Evolutionary conservation across 2,329 filamentous ascomycete species (phyloP).

Genomic region (Knoxdaviesia capensis): DNA sequence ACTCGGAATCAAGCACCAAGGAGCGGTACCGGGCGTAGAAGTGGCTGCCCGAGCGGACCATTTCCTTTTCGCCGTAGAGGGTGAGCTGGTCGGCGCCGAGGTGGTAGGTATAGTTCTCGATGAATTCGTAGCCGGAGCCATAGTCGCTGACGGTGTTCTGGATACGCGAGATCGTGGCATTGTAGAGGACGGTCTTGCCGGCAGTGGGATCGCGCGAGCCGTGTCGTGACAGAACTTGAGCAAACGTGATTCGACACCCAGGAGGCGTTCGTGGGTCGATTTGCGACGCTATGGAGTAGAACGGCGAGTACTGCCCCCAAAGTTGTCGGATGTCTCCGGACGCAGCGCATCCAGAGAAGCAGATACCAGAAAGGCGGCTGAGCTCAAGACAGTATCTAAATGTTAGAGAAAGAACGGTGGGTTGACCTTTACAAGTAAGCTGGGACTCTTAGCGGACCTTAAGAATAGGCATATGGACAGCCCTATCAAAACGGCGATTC

Average conservation of each 20-base stretch:
- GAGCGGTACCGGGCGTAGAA: conserved; percentile 55
- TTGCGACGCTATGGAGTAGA: conserved; percentile 52
- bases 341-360: too few species aligned
- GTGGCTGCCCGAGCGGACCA: conserved; percentile 54
- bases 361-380: too few species aligned
- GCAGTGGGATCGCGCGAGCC: conserved; percentile 65
- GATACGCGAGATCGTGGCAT: conserved; percentile 42
- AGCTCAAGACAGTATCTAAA: too few species aligned
- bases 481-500: too few species aligned
- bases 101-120: conserved; percentile 50
- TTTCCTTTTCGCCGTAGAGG: conserved; percentile 41
- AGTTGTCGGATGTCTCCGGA: too few species aligned
- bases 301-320: conserved; percentile 83
- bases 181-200: conserved; percentile 45
- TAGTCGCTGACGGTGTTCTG: conserved; percentile 36
- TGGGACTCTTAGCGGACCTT: too few species aligned
- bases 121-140: conserved; percentile 43
- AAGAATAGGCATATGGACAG: too few species aligned
- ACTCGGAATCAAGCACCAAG: conserved; percentile 35
- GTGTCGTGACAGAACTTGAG: conserved; percentile 63
- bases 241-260: conserved; percentile 61
- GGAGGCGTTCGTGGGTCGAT: conserved; percentile 39
- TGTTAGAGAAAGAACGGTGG: too few species aligned
- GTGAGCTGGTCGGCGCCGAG: conserved; percentile 53
- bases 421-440: too few species aligned